Evolutionary conservation across 768 basidiomycete genomes (phyloP), one percentile per base, ranked within the genome.

Genomic region (Lentinula raphanica): DNA sequence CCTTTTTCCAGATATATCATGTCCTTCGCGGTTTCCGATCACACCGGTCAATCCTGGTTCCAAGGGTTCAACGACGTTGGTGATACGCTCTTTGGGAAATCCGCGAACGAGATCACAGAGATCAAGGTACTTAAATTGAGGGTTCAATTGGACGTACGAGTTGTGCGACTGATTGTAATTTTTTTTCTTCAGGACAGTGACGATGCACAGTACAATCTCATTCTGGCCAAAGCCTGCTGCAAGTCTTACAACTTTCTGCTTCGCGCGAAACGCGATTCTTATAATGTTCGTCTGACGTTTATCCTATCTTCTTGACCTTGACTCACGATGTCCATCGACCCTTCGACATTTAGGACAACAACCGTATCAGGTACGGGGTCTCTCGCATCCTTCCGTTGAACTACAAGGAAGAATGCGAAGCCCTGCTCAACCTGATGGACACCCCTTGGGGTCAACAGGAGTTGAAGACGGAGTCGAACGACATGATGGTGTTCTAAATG

Each of bases 1-100:
- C 27, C 38, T 58, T 38, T 29, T 49, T 7, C 2, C 8, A 90
- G 89, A 54, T 92, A 90, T 63, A 86, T 96, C 66, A 79, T 98
- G 62, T 81, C 85, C 38, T 78, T 97, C 75, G 91, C 90, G 48
- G 87, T 93, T 2, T 83, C 92, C n/a, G 97, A 99, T 70, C 83
- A 86, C 74, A 90, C 92, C 17, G 87, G 85, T 21, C 92, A 95
- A 70, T 81, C 85, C 17, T 98, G 96, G 96, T 75, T 98, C 45
- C 91, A 92, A 61, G 93, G 90, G 3, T 99, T 99, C 79, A 96
- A 99, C 68, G 96, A 98, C 5, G 84, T 88, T 32, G 97, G 94
- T 4, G 70, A 84, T 54, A 73, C 76, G 3, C 72, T 99, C 15
- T 86, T 98, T 61, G 88, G 84, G 27, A 87, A 84, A 74, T 73